phyloP scores from a whole-genome alignment of 2,329 filamentous ascomycete species.

The Alternaria tenuissima region DNA sequence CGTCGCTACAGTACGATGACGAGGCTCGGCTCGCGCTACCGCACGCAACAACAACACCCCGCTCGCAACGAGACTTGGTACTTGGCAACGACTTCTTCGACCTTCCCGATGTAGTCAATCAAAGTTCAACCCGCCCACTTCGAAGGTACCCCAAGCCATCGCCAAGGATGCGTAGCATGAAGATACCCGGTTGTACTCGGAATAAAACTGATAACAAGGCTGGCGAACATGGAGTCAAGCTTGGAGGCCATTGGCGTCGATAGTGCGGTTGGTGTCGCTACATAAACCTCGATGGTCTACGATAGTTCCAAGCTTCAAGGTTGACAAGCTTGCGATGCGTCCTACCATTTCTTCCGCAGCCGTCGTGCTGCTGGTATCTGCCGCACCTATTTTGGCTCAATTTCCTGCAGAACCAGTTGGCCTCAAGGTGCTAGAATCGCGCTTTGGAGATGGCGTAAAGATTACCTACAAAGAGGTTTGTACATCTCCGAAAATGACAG shows the following conservation, averaged over 20 bases:
- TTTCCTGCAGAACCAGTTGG: slow-evolving; percentile 22
- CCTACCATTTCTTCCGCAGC: slow-evolving; percentile 5
- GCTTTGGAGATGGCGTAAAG: slow-evolving; percentile 31
- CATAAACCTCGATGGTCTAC: slow-evolving; percentile 1
- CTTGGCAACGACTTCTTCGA: slow-evolving; percentile 6
- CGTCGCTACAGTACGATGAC: neutral
- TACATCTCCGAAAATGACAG: neutral
- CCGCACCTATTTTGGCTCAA: slow-evolving; percentile 19
- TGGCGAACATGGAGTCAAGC: neutral
- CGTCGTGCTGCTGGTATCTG: slow-evolving; percentile 14
- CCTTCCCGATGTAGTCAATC: slow-evolving; percentile 9
- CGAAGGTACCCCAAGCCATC: neutral
- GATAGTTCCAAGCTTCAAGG: neutral
- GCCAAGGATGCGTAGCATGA: slow-evolving; percentile 2
- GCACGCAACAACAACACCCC: slow-evolving; percentile 6
- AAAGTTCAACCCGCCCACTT: slow-evolving; percentile 5
- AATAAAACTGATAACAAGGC: slow-evolving; percentile 1
- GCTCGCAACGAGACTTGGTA: slow-evolving; percentile 9
- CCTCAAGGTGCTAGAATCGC: slow-evolving; percentile 27
- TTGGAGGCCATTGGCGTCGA: slow-evolving; percentile 9
- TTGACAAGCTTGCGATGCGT: slow-evolving; percentile 12
- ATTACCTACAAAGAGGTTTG: slow-evolving; percentile 39
- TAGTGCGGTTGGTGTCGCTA: neutral
- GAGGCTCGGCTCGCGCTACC: slow-evolving; percentile 6
- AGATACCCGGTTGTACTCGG: neutral